These are phyloP conservation scores for Glaciozyma antarctica DNA, from an alignment of 768 basidiomycete genomes.

Conservation along the genomic window DNA sequence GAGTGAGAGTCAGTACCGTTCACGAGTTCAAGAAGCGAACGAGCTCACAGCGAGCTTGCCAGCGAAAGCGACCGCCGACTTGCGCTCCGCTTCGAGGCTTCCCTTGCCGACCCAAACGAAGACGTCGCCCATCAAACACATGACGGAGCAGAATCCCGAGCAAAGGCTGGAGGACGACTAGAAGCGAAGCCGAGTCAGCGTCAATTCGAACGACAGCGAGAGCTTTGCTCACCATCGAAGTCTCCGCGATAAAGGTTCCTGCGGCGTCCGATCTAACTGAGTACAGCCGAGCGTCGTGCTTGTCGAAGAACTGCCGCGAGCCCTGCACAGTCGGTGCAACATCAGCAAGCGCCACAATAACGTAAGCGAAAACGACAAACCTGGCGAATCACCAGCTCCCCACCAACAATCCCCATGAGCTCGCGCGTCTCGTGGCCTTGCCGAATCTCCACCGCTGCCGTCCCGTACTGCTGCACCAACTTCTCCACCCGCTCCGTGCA, in stretches of 20 bases:
- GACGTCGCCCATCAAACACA: conserved; percentile 18
- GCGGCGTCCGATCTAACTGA: not conserved
- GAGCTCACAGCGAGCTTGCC: conserved; percentile 16
- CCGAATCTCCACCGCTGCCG: not conserved
- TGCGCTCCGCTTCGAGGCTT: conserved; percentile 7
- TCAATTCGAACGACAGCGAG: too few species aligned
- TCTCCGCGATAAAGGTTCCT: conserved; percentile 18
- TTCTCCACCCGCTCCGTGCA: conserved; percentile 6
- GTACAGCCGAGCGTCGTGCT: conserved; percentile 16
- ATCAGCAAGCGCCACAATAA: not conserved
- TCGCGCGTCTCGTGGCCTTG: conserved; percentile 5
- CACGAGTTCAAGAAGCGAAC: not conserved
- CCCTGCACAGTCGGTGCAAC: conserved; percentile 2
- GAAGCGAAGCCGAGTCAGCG: too few species aligned
- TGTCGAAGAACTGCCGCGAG: conserved; percentile 13
- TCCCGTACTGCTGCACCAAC: conserved; percentile 8
- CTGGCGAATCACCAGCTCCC: conserved; percentile 18
- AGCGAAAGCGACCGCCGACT: conserved; percentile 15
- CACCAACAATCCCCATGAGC: conserved; percentile 15
- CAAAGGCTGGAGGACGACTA: conserved; percentile 15
- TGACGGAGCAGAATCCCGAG: conserved; percentile 14
- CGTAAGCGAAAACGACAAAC: not conserved
- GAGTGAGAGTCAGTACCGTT: not conserved
- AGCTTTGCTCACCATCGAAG: conserved; percentile 6
- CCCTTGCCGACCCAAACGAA: conserved; percentile 26